Evolutionary conservation across 164 flowering plant genomes (phyloP).

Genomic region (Nelumbo lutea): DNA sequence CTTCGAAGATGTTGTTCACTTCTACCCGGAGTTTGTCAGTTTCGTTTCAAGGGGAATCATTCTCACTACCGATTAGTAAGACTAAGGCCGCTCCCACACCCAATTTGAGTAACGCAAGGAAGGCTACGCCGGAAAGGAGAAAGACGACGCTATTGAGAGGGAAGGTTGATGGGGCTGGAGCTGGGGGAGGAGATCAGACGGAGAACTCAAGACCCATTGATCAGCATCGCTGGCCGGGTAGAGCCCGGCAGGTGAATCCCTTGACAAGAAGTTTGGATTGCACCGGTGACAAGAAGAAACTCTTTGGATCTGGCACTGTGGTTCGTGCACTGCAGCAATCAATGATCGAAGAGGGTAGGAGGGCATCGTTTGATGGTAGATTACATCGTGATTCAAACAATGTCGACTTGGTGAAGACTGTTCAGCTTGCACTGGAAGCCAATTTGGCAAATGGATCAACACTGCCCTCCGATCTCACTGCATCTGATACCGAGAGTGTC

Average conservation of each 20-base stretch:
- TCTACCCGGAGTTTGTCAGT: conserved; percentile 86
- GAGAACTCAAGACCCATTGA: conserved; percentile 65
- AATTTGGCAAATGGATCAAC: conserved; percentile 42
- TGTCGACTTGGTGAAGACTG: conserved; percentile 29
- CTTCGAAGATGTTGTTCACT: conserved; percentile 59
- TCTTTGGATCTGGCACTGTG: conserved; percentile 44
- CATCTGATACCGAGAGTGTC: conserved; percentile 94
- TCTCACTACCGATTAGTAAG: conserved; percentile 79
- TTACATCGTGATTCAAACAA: conserved; percentile 44
- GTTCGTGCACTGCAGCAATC: conserved; percentile 40
- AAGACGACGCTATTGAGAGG: conserved; percentile 41
- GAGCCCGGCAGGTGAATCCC: conserved; percentile 36
- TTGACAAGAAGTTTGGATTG: conserved; percentile 68
- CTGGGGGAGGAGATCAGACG: conserved; percentile 42
- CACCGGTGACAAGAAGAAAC: conserved; percentile 26
- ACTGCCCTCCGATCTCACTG: conserved; percentile 54
- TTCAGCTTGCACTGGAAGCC: conserved; percentile 28
- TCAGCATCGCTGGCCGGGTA: conserved; percentile 79
- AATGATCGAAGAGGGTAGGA: conserved; percentile 44
- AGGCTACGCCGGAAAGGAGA: conserved; percentile 66
- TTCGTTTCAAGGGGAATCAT: conserved; percentile 94
- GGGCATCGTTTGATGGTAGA: conserved; percentile 64
- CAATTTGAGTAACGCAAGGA: conserved; percentile 34
- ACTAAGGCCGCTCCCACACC: conserved; percentile 45
- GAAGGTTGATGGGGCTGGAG: conserved; percentile 23